A percentile compares a stretch with the other conserved stretches of the same genome.
Evolutionary conservation across 345 rosid genomes (phyloP).

Genomic region (Brassica nigra): DNA sequence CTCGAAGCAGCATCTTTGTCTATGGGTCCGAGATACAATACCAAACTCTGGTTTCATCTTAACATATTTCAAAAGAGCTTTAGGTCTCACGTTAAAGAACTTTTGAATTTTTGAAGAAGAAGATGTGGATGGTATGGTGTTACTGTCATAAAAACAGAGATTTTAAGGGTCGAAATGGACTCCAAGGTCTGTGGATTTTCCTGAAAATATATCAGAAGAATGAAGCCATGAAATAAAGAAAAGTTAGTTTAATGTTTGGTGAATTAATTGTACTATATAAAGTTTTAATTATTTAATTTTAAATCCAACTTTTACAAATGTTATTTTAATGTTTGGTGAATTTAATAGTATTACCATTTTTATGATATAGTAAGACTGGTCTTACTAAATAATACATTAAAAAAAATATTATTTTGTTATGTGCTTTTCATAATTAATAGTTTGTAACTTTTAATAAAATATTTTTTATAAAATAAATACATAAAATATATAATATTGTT

Average conservation of each 20-base stretch:
- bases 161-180: constrained; percentile 29
- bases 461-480: no score
- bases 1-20: constrained; percentile 46
- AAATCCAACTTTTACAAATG: no score
- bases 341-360: no score
- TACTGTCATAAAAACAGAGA: constrained; percentile 26
- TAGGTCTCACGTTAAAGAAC: not conserved
- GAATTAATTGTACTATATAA: no score
- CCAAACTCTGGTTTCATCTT: constrained; percentile 33
- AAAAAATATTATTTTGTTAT: no score
- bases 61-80: constrained; percentile 14
- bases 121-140: constrained; percentile 19
- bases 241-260: not conserved
- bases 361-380: no score
- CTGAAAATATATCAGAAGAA: constrained; percentile 5
- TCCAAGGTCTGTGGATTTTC: constrained; percentile 26
- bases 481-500: no score
- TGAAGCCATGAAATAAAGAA: not conserved
- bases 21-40: constrained; percentile 32
- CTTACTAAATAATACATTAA: no score
- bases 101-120: constrained; percentile 15
- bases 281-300: no score
- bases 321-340: no score
- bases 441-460: no score
- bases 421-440: no score